Evolutionary conservation across 2,329 filamentous ascomycete species (phyloP).

Genomic region (Aureobasidium sp.): DNA sequence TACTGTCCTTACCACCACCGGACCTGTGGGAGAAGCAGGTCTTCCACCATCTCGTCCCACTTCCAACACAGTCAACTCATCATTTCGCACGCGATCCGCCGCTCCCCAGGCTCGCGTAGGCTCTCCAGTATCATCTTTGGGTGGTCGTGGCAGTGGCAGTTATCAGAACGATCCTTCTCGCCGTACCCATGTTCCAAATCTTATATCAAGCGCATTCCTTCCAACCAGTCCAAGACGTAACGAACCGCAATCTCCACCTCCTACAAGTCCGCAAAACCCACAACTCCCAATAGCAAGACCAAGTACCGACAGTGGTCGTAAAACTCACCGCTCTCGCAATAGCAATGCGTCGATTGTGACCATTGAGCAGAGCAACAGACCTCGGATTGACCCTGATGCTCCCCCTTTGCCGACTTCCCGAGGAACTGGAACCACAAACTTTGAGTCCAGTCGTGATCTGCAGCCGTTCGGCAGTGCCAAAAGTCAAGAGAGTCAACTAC

Average conservation of each 20-base stretch:
- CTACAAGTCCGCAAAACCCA: conserved; percentile 26
- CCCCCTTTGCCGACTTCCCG: conserved; percentile 60
- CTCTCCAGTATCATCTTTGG: conserved; percentile 20
- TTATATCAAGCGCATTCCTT: conserved; percentile 88
- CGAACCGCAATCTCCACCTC: conserved; percentile 20
- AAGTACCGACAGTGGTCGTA: conserved; percentile 25
- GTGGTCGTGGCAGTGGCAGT: conserved; percentile 19
- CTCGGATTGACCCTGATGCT: conserved; percentile 35
- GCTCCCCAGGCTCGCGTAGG: conserved; percentile 15
- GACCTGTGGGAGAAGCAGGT: conserved; percentile 41
- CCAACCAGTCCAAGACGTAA: conserved; percentile 96
- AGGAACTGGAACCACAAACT: conserved; percentile 61
- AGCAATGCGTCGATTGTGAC: conserved; percentile 52
- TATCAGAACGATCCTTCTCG: conserved; percentile 31
- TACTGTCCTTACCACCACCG: conserved; percentile 32
- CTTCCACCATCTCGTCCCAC: conserved; percentile 42
- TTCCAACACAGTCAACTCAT: conserved; percentile 31
- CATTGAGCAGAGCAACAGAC: conserved; percentile 29
- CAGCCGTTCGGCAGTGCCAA: conserved; percentile 1
- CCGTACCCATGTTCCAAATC: conserved; percentile 79
- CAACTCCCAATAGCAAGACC: conserved; percentile 25
- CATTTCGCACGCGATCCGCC: conserved; percentile 15
- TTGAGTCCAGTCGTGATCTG: conserved; percentile 1
- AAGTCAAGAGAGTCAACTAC: conserved; percentile 38
- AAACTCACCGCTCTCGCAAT: conserved; percentile 47